Conservation (phyloP, 306 rosid genomes). For the Senna tora region DNA sequence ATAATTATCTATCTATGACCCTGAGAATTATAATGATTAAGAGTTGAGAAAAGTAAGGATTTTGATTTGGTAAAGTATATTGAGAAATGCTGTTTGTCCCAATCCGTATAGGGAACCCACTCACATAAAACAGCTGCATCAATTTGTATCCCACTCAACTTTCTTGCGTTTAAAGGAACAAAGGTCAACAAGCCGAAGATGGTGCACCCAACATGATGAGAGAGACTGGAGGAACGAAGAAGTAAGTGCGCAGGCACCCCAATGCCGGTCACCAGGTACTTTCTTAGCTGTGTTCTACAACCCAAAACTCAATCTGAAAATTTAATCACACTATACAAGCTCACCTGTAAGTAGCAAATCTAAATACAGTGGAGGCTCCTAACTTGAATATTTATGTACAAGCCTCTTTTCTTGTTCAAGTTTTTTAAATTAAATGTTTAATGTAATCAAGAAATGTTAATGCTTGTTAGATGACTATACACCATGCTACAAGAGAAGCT, state of each 20-base stretch:
- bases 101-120: neutral
- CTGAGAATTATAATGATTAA: neutral
- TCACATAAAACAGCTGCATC: neutral
- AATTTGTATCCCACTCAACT: conserved; percentile 17
- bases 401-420: too few species aligned
- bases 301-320: neutral
- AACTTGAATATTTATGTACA: too few species aligned
- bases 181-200: neutral
- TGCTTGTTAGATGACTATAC: too few species aligned
- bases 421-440: too few species aligned
- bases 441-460: too few species aligned
- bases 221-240: too few species aligned
- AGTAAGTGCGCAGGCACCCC: neutral
- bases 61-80: neutral
- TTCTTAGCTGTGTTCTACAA: neutral
- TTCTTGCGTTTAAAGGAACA: neutral
- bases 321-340: too few species aligned
- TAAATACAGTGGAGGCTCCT: too few species aligned
- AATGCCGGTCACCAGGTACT: neutral
- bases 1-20: too few species aligned
- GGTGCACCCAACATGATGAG: conserved; percentile 13
- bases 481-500: too few species aligned
- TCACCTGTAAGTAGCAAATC: too few species aligned
- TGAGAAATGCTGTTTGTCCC: neutral
- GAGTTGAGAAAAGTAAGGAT: neutral